A percentile compares a stretch with the other conserved stretches of the same genome.
Conservation (phyloP, 2,329 filamentous ascomycete species). For the Dactylellina parvicollis region DNA sequence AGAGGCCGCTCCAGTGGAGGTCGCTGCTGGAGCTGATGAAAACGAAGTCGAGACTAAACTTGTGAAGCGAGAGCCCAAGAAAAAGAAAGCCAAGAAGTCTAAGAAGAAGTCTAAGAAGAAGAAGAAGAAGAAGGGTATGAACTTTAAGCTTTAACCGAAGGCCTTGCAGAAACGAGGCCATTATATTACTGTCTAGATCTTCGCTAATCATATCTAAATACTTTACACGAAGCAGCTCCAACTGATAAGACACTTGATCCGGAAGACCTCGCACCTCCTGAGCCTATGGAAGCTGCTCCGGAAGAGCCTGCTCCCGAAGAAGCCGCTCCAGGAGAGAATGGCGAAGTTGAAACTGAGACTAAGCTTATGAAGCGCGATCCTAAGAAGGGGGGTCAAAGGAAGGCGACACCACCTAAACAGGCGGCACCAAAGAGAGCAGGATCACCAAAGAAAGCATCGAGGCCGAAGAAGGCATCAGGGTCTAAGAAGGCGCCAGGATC, state of each 20-base stretch:
- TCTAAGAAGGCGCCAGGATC: not conserved
- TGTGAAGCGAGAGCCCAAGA: constrained; percentile 5
- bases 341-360: not conserved
- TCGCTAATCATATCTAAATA: too few species aligned
- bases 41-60: not conserved
- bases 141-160: too few species aligned
- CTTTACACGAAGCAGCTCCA: not conserved
- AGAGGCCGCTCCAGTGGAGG: too few species aligned
- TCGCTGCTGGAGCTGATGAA: too few species aligned
- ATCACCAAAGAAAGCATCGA: not conserved
- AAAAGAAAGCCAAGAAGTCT: too few species aligned
- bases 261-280: too few species aligned
- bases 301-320: not conserved
- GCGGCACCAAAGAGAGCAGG: not conserved
- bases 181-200: too few species aligned
- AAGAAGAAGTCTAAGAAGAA: too few species aligned
- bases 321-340: not conserved
- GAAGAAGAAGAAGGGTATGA: too few species aligned
- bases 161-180: too few species aligned
- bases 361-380: not conserved
- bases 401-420: too few species aligned
- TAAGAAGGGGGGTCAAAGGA: too few species aligned
- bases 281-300: not conserved
- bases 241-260: not conserved
- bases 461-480: not conserved